phyloP scores from a whole-genome alignment of 2,329 filamentous ascomycete genomes.

The Ceratocystis colombiana region DNA sequence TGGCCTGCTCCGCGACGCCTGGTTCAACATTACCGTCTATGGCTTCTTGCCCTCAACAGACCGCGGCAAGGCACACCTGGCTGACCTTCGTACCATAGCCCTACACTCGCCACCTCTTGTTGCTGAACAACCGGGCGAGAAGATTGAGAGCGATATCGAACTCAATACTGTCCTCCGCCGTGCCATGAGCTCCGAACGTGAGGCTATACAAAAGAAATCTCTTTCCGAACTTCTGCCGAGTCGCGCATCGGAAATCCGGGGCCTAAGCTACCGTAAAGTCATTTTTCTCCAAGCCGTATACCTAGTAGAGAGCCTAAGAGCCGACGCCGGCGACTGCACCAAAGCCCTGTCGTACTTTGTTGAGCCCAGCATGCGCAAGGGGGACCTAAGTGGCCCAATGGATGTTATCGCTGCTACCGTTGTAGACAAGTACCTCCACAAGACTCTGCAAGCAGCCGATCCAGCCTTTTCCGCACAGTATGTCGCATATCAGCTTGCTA shows the following conservation, averaged over 20 bases:
- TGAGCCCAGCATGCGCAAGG: conserved; percentile 69
- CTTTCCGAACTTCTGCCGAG: conserved; percentile 64
- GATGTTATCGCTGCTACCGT: conserved; percentile 56
- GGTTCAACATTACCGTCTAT: conserved; percentile 96
- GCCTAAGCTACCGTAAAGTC: conserved; percentile 76
- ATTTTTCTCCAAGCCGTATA: conserved; percentile 89
- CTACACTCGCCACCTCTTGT: conserved; percentile 80
- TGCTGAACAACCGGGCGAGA: conserved; percentile 76
- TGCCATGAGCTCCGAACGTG: conserved; percentile 70
- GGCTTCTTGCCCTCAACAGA: conserved; percentile 70
- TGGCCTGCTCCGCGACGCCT: conserved; percentile 73
- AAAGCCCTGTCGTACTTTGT: conserved; percentile 85
- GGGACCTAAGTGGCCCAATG: conserved; percentile 55
- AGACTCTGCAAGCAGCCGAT: conserved; percentile 59
- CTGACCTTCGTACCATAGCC: conserved; percentile 74
- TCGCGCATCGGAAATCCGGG: conserved; percentile 67
- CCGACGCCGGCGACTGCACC: conserved; percentile 78
- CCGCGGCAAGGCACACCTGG: conserved; percentile 59
- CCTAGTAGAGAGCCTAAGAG: conserved; percentile 78
- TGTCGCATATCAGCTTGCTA: conserved; percentile 76
- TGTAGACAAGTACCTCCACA: conserved; percentile 67
- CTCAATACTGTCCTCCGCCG: conserved; percentile 86
- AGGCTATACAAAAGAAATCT: conserved; percentile 68
- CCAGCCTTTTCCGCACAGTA: conserved; percentile 82
- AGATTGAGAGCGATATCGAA: conserved; percentile 92